These are phyloP conservation scores for Aspergillus neotritici DNA, from an alignment of 2,329 filamentous ascomycete genomes.

Conservation along the genomic window DNA sequence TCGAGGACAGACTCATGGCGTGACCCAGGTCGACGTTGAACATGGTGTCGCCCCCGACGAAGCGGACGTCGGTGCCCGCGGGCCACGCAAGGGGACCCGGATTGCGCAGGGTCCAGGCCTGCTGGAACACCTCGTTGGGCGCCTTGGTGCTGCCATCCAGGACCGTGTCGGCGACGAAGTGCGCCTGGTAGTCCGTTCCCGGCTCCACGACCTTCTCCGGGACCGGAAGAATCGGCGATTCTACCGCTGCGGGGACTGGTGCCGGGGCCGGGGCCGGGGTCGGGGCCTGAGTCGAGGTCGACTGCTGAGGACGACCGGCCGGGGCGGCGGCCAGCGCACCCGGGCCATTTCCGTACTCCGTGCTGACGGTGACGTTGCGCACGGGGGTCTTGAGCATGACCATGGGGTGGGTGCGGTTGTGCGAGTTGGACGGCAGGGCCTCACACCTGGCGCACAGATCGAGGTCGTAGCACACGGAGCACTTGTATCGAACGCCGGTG, in stretches of 20 bases:
- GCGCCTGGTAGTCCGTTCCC: constrained; percentile 46
- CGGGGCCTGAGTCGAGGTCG: constrained; percentile 44
- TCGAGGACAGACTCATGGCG: constrained; percentile 69
- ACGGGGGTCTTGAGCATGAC: constrained; percentile 96
- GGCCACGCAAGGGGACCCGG: constrained; percentile 77
- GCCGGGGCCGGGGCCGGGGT: constrained; percentile 29
- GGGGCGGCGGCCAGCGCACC: constrained; percentile 62
- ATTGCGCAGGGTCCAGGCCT: constrained; percentile 89
- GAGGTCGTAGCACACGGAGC: constrained; percentile 86
- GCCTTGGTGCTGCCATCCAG: constrained; percentile 68
- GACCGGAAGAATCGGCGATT: constrained; percentile 15
- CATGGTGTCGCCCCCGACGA: constrained; percentile 94
- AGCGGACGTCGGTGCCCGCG: constrained; percentile 80
- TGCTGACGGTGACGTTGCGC: constrained; percentile 79
- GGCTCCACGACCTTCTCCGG: constrained; percentile 31
- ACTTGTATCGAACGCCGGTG: constrained; percentile 87
- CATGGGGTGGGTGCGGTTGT: constrained; percentile 93
- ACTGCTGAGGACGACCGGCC: constrained; percentile 56
- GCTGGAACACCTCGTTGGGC: constrained; percentile 70
- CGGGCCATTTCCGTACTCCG: constrained; percentile 68
- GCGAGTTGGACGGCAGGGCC: constrained; percentile 72
- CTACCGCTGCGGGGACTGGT: constrained; percentile 28
- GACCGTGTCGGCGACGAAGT: constrained; percentile 73
- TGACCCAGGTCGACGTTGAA: constrained; percentile 76
- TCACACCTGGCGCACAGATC: constrained; percentile 96